Base-by-base conservation (phyloP, 495 filamentous ascomycete species). In the Trichoderma gamsii region DNA sequence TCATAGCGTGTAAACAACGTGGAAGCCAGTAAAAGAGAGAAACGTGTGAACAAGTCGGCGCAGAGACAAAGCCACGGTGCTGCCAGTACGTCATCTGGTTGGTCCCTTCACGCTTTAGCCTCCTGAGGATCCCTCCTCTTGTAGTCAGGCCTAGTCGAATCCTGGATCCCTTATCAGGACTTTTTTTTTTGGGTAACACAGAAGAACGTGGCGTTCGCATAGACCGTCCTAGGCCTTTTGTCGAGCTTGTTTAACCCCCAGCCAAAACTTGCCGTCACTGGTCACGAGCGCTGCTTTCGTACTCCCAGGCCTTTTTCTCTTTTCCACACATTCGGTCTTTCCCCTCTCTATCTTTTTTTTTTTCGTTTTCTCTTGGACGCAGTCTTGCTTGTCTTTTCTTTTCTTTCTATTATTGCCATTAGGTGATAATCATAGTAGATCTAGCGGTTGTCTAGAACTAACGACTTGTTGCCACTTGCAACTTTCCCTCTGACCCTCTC, bases 241-340 rank as follows among this genome's bases (percentile, higher is more conserved):
- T 61, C 56, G 8, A 11, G 18, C 5, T 16, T n/a, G 6, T n/a
- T 0, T 52, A 9, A 21, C 25, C 56, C 56, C 56, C 56, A 61
- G 25, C 25, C 56, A 2, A n/a, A 15, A n/a, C 6, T 25, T 4
- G 4, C 21, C 23, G 56, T 61, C 56, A 61, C 56, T 11, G 56
- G 56, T 61, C 56, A 61, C 56, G 56, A 61, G 56, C 9, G 56
- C 56, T 61, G 23, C 56, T 29, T 61, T 61, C n/a, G 56, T 61
- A 23, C 56, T 61, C 27, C 56, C 56, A 61, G 56, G 27, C 13
- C n/a, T 49, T 15, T 16, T 49, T 32, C 29, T n/a, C 56, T 25
- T 29, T 18, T 61, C 51, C 9, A 21, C 8, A n/a, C 21, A 27
- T 25, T 56, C 21, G 4, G 3, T 21, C 21, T 32, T 9, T 7